Conservation (phyloP, 2,329 filamentous ascomycete genomes). For the Dendryphion nanum region DNA sequence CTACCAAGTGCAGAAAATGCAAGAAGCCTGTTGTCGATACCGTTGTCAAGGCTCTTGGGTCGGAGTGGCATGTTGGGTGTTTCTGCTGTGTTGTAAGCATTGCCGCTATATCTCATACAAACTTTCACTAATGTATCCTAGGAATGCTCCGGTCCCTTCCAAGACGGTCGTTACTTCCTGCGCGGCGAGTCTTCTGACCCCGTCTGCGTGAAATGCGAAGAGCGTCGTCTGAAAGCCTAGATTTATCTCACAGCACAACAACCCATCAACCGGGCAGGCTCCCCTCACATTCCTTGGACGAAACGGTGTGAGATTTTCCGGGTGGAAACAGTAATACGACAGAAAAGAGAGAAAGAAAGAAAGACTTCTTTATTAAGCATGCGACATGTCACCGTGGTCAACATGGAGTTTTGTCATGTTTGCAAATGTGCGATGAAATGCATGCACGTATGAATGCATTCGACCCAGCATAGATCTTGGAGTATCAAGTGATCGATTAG, state of each 20-base stretch:
- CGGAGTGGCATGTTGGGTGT: slow-evolving; percentile 91
- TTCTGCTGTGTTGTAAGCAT: slow-evolving; percentile 69
- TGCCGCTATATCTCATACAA: neutral
- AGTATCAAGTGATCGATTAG: too few species aligned
- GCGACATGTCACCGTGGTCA: too few species aligned
- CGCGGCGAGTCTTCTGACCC: slow-evolving; percentile 58
- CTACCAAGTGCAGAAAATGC: slow-evolving; percentile 85
- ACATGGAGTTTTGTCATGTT: too few species aligned
- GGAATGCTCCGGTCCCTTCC: slow-evolving; percentile 61
- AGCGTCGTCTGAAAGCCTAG: slow-evolving; percentile 59
- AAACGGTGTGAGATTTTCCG: neutral
- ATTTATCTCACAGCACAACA: too few species aligned
- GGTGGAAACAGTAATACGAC: neutral
- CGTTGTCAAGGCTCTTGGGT: slow-evolving; percentile 83
- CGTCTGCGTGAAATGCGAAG: slow-evolving; percentile 63
- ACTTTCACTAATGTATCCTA: slow-evolving; percentile 32
- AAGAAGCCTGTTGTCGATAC: slow-evolving; percentile 81
- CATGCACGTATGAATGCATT: too few species aligned
- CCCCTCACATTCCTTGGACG: neutral
- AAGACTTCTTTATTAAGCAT: too few species aligned
- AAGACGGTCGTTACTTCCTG: slow-evolving; percentile 63
- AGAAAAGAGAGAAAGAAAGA: neutral
- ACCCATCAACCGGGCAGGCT: too few species aligned
- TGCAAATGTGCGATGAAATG: too few species aligned
- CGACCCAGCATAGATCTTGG: too few species aligned